phyloP scores from a whole-genome alignment of 495 filamentous ascomycete species.

The Annulohypoxylon bovei region DNA sequence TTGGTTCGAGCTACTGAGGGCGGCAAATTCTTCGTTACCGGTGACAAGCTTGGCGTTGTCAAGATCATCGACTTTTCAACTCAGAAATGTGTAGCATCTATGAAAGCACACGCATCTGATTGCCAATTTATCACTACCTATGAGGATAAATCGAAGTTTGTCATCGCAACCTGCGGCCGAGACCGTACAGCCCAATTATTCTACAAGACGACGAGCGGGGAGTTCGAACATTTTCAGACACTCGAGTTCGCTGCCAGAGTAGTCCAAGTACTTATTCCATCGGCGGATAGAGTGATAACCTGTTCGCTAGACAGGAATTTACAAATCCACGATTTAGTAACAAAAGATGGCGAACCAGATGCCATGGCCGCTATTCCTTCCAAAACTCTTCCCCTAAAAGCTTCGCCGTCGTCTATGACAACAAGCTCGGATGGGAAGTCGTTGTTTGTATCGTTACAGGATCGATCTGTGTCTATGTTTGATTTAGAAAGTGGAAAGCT shows the following conservation, averaged over 20 bases:
- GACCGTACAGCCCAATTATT: conserved; percentile 94
- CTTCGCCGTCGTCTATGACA: conserved; percentile 86
- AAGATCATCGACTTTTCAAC: conserved; percentile 63
- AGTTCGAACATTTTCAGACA: conserved; percentile 61
- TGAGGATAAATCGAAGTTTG: conserved; percentile 60
- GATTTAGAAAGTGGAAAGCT: conserved; percentile 77
- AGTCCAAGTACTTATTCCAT: conserved; percentile 58
- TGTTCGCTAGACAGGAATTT: conserved; percentile 89
- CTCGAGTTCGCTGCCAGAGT: conserved; percentile 60
- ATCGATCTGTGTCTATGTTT: conserved; percentile 81
- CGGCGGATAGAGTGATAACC: conserved; percentile 74
- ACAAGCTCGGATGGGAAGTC: conserved; percentile 70
- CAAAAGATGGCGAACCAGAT: conserved; percentile 73
- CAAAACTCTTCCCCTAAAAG: conserved; percentile 80
- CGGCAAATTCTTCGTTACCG: conserved; percentile 74
- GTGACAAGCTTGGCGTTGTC: conserved; percentile 85
- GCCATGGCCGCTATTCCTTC: conserved; percentile 78
- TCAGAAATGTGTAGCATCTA: conserved; percentile 66
- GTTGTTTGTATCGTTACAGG: conserved; percentile 78
- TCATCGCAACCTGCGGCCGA: conserved; percentile 83
- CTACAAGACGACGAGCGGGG: conserved; percentile 59
- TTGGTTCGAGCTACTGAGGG: conserved; percentile 69
- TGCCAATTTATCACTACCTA: conserved; percentile 82
- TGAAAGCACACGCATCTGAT: conserved; percentile 87
- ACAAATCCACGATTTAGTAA: conserved; percentile 78